A percentile compares a stretch with the other conserved stretches of the same genome.
Evolutionary conservation across 116 monocot genomes (phyloP).

Genomic region (Iris pallida): DNA sequence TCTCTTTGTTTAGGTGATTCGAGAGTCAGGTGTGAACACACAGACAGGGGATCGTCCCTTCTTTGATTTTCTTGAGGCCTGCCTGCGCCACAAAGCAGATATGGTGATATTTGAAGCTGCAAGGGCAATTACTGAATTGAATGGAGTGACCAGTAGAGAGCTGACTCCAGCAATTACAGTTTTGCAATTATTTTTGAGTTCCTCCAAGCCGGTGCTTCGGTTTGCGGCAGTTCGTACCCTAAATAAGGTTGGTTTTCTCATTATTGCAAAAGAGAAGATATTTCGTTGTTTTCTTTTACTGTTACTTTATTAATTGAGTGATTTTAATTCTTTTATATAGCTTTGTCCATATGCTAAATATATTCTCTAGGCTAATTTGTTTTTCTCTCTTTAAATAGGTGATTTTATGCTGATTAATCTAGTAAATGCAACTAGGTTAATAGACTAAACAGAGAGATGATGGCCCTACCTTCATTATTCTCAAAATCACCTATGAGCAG

Average conservation of each 20-base stretch:
- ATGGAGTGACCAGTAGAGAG: constrained; percentile 82
- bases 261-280: not conserved
- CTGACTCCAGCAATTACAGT: constrained; percentile 95
- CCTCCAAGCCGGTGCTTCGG: constrained; percentile 93
- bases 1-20: constrained; percentile 60
- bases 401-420: no score
- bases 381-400: no score
- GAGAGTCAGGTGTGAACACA: constrained; percentile 59
- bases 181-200: constrained; percentile 91
- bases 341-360: no score
- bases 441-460: no score
- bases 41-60: constrained; percentile 91
- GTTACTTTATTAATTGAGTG: no score
- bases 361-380: no score
- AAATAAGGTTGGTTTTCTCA: constrained; percentile 66
- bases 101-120: constrained; percentile 98
- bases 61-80: constrained; percentile 94
- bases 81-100: constrained; percentile 90
- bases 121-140: constrained; percentile 88
- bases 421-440: no score
- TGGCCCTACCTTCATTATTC: no score
- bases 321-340: no score
- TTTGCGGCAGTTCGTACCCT: constrained; percentile 98
- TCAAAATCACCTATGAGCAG: no score
- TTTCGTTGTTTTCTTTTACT: no score